Evolutionary conservation across 2,329 filamentous ascomycete genomes (phyloP), one percentile per base, ranked within the genome.

Genomic region (Didymella segeticola): DNA sequence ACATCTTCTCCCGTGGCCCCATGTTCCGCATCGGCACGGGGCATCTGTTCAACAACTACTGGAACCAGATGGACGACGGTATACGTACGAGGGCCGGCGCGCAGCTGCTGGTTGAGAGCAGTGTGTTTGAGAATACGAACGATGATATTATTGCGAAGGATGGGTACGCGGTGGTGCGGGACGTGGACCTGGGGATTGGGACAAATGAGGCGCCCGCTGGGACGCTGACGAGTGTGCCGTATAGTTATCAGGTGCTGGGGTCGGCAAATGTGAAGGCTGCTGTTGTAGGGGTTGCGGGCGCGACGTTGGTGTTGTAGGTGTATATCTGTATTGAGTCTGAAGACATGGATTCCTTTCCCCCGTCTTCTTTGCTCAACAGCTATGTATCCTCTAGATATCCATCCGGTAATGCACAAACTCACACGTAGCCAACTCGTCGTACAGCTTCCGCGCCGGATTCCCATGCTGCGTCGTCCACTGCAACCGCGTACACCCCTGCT

Each of bases 1-100:
- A 87, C 75, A 71, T 86, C 66, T 83, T 85, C 78, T 85, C 82
- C n/a, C 85, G 86, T 45, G 76, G 74, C 0, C 86, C 86, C 10
- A 83, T 80, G 9, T 69, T 87, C 67, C 83, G 86, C 57, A 88
- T 88, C 74, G 86, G 85, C 26, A 86, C 82, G 29, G 83, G 75
- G 5, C 86, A 88, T 74, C 67, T 82, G 60, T 82, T 80, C 76
- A 84, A 82, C 77, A 76, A 60, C 58, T 76, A 74, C 66, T 64
- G 58, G 52, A 65, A 72, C 3, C 43, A 58, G 9, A 56, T 66
- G 23, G 56, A 58, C 34, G 67, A 69, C 43, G 72, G 64, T 6
- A 61, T 76, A 39, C 72, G 75, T 61, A 72, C 71, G 7, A 65
- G 74, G 27, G 66, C 66, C 50, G 71, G 71, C 29, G 74, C 74